A percentile compares a stretch with the other conserved stretches of the same genome.
Conservation (phyloP, 805 yeast genomes). For the Candida michaelii region DNA sequence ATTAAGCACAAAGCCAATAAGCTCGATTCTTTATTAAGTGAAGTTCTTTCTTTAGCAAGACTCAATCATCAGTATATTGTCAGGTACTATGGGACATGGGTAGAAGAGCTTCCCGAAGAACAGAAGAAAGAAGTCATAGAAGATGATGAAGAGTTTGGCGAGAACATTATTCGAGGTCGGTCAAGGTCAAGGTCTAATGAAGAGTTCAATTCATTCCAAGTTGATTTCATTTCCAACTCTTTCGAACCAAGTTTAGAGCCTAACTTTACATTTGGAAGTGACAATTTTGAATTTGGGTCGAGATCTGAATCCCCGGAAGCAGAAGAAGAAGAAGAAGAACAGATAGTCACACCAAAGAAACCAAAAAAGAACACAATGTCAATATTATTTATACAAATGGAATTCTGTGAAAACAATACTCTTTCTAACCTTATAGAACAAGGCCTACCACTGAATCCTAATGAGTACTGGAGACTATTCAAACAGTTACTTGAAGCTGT, state of each 20-base stretch:
- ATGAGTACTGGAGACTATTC: constrained; percentile 87
- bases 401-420: constrained; percentile 95
- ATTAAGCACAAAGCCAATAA: constrained; percentile 80
- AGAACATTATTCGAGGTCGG: constrained; percentile 13
- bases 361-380: constrained; percentile 36
- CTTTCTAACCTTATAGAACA: constrained; percentile 74
- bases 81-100: constrained; percentile 96
- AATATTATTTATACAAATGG: constrained; percentile 95
- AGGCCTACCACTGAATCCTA: constrained; percentile 66
- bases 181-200: constrained; percentile 1
- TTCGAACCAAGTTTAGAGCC: constrained; percentile 42
- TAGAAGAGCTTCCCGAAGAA: constrained; percentile 62
- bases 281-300: constrained; percentile 36
- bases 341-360: neutral
- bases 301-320: constrained; percentile 10
- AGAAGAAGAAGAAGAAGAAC: constrained; percentile 4
- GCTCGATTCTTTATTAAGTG: constrained; percentile 78
- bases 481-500: constrained; percentile 88
- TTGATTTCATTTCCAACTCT: constrained; percentile 72
- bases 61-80: constrained; percentile 95
- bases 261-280: constrained; percentile 40
- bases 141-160: constrained; percentile 21
- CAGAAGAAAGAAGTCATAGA: constrained; percentile 22
- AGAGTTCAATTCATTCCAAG: constrained; percentile 33
- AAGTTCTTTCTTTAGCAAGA: constrained; percentile 88